Evolutionary conservation across 2,329 filamentous ascomycete species (phyloP).

Genomic region (Stemphylium beticola): DNA sequence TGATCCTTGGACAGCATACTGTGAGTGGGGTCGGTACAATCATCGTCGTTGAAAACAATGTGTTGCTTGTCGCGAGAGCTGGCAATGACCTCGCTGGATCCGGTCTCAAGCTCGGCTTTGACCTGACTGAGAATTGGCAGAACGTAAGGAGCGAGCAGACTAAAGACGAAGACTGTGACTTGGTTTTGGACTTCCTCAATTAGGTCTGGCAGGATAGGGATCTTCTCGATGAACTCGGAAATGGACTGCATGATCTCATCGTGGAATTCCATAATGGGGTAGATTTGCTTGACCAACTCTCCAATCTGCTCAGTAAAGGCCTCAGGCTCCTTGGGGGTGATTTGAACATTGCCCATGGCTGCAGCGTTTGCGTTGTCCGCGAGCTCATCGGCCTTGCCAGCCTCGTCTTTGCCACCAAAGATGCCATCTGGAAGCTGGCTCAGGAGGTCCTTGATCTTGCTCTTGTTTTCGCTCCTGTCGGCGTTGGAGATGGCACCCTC

Average conservation of each 20-base stretch:
- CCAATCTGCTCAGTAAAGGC: conserved; percentile 80
- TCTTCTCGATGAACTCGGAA: conserved; percentile 77
- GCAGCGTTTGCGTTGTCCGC: conserved; percentile 76
- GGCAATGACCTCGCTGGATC: conserved; percentile 84
- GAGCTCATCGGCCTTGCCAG: conserved; percentile 77
- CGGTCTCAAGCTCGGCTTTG: conserved; percentile 83
- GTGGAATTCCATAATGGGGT: conserved; percentile 89
- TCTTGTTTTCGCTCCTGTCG: conserved; percentile 70
- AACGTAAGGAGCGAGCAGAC: conserved; percentile 86
- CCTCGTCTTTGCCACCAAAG: conserved; percentile 76
- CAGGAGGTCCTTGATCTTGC: conserved; percentile 77
- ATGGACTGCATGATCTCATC: conserved; percentile 85
- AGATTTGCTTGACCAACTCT: conserved; percentile 77
- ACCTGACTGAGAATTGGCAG: conserved; percentile 86
- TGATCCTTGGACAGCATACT: conserved; percentile 97
- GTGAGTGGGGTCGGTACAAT: conserved; percentile 82
- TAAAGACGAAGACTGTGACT: conserved; percentile 87
- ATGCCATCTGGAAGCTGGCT: conserved; percentile 82
- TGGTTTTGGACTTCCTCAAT: conserved; percentile 88
- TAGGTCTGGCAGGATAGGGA: conserved; percentile 82
- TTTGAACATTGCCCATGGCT: conserved; percentile 74
- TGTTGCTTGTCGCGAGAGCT: conserved; percentile 84
- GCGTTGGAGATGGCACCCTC: conserved; percentile 77
- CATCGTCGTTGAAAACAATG: conserved; percentile 82
- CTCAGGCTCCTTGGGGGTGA: conserved; percentile 81